These are phyloP conservation scores for Jaapia argillacea DNA, from an alignment of 768 basidiomycete species.

Conservation along the genomic window DNA sequence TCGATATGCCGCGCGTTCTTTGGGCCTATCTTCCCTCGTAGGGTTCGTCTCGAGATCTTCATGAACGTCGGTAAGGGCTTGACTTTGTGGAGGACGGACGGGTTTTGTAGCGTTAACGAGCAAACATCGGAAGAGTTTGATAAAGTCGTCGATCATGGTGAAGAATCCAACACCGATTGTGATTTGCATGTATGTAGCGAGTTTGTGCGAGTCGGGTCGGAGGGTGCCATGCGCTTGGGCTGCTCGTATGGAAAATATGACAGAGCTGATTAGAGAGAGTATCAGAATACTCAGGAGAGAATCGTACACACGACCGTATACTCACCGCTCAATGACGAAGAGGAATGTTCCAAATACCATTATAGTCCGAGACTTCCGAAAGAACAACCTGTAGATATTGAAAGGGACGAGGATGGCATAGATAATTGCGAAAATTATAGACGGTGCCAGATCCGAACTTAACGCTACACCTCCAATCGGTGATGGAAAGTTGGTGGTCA, in stretches of 20 bases:
- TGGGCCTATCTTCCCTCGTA: background rate
- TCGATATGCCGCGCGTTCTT: too few relatives aligned
- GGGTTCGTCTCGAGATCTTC: background rate
- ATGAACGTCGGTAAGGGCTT: background rate
- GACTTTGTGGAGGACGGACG: conserved; percentile 1
- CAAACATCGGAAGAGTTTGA: conserved; percentile 5
- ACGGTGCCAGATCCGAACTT: conserved; percentile 18
- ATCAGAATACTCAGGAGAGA: too few relatives aligned
- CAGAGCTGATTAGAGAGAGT: too few relatives aligned
- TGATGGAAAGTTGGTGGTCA: too few relatives aligned
- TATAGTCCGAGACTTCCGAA: conserved; percentile 7
- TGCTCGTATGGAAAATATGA: conserved; percentile 14
- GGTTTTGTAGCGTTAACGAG: too few relatives aligned
- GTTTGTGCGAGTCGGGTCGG: conserved; percentile 6
- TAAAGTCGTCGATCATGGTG: conserved; percentile 7
- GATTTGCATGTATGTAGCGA: conserved; percentile 13
- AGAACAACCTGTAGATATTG: conserved; percentile 7
- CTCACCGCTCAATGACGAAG: conserved; percentile 13
- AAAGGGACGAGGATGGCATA: conserved; percentile 11
- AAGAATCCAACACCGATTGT: conserved; percentile 9
- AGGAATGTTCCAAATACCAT: conserved; percentile 7
- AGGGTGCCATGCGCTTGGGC: conserved; percentile 9
- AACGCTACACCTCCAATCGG: too few relatives aligned
- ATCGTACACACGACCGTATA: too few relatives aligned
- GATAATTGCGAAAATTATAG: conserved; percentile 13